phyloP scores from a whole-genome alignment of 2,329 filamentous ascomycete species.

The Pseudophaeomoniella oleicola region DNA sequence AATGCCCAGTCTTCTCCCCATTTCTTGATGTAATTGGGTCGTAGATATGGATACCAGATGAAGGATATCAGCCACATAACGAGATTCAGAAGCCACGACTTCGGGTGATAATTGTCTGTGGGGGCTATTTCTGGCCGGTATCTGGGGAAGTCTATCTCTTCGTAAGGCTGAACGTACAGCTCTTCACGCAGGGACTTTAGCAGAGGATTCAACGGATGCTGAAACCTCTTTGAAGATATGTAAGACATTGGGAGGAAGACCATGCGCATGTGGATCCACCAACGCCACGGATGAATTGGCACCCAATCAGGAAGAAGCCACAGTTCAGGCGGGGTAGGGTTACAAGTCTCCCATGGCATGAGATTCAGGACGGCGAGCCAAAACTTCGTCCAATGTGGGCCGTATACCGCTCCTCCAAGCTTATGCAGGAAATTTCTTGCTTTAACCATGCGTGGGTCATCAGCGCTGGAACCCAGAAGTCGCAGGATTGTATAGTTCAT shows the following conservation, averaged over 20 bases:
- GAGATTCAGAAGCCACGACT: conserved; percentile 66
- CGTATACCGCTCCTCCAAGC: conserved; percentile 68
- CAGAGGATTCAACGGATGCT: conserved; percentile 58
- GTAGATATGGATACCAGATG: conserved; percentile 66
- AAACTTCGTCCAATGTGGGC: conserved; percentile 94
- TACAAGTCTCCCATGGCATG: conserved; percentile 80
- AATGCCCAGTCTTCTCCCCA: conserved; percentile 69
- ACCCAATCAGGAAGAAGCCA: conserved; percentile 90
- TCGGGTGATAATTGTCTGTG: conserved; percentile 84
- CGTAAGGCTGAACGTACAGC: conserved; percentile 65
- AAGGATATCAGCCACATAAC: conserved; percentile 67
- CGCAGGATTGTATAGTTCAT: conserved; percentile 78
- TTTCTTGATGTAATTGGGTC: conserved; percentile 49
- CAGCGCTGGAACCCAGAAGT: conserved; percentile 66
- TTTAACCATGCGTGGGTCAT: conserved; percentile 73
- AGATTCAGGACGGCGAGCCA: conserved; percentile 80
- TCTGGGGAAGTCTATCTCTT: conserved; percentile 58
- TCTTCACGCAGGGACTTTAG: conserved; percentile 63
- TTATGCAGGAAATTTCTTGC: conserved; percentile 70
- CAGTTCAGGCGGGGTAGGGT: conserved; percentile 82
- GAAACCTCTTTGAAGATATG: conserved; percentile 72
- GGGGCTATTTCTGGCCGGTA: conserved; percentile 72
- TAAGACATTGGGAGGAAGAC: conserved; percentile 92
- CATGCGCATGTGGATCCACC: conserved; percentile 97
- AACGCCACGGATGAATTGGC: conserved; percentile 78